These are phyloP conservation scores for Amanita thiersii DNA, from an alignment of 768 basidiomycete species.

Conservation along the genomic window DNA sequence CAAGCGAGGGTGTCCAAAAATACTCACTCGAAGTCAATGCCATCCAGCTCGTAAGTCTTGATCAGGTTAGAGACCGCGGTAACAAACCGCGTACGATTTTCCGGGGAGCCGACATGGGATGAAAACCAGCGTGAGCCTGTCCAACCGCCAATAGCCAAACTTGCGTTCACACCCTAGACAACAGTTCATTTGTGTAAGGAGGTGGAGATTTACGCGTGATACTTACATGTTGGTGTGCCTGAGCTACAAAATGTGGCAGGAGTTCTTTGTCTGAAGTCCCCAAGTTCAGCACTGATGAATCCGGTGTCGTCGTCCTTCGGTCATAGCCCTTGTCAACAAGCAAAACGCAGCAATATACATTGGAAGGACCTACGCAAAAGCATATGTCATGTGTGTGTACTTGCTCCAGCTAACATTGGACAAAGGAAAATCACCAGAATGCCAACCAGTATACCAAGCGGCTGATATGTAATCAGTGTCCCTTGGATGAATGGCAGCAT, in stretches of 20 bases:
- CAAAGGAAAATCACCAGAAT: conserved; percentile 32
- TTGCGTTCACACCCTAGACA: conserved; percentile 43
- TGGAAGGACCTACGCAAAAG: conserved; percentile 45
- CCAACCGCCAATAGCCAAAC: conserved; percentile 64
- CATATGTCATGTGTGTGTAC: conserved; percentile 48
- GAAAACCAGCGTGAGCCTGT: conserved; percentile 58
- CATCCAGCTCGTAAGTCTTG: conserved; percentile 41
- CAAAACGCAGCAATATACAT: not conserved
- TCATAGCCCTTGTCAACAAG: conserved; percentile 14
- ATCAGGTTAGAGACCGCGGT: conserved; percentile 44
- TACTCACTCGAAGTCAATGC: conserved; percentile 64
- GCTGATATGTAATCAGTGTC: conserved; percentile 19
- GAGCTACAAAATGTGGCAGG: conserved; percentile 47
- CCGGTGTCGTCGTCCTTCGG: conserved; percentile 29
- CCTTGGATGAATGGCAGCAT: not conserved
- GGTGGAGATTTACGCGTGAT: not conserved
- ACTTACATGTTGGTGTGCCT: conserved; percentile 32
- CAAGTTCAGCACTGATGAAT: conserved; percentile 19
- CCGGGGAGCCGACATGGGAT: conserved; percentile 39
- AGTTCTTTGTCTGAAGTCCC: conserved; percentile 33
- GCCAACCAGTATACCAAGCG: conserved; percentile 45
- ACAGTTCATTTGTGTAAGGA: conserved; percentile 1
- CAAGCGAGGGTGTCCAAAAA: conserved; percentile 4
- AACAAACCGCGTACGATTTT: conserved; percentile 52
- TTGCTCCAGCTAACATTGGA: conserved; percentile 39